phyloP scores from a whole-genome alignment of 371 early-diverging fungal species.

The Mortierella sp. region DNA sequence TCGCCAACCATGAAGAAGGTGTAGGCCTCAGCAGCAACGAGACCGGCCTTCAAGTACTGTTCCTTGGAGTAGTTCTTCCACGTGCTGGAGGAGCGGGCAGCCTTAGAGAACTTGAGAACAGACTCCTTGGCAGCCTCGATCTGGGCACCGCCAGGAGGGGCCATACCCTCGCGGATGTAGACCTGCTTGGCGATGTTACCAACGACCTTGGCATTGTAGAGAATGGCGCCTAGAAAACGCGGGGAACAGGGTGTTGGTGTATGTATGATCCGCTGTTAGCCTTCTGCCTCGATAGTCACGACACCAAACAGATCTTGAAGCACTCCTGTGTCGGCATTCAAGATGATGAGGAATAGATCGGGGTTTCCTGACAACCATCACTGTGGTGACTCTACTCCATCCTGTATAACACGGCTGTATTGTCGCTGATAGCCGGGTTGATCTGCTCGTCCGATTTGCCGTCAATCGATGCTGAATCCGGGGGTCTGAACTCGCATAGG shows the following conservation, averaged over 20 bases:
- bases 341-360: no score
- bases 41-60: slow-evolving; percentile 59
- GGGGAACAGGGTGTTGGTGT: no score
- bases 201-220: slow-evolving; percentile 73
- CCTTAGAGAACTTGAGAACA: slow-evolving; percentile 60
- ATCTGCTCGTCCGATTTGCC: slow-evolving; percentile 2
- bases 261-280: neutral
- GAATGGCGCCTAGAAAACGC: slow-evolving; percentile 36
- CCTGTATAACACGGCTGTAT: no score
- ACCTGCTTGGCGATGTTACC: slow-evolving; percentile 78
- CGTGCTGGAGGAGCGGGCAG: slow-evolving; percentile 54
- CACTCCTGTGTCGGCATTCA: neutral
- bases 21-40: slow-evolving; percentile 73
- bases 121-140: slow-evolving; percentile 65
- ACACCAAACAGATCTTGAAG: neutral
- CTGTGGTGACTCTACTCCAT: no score
- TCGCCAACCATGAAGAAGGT: slow-evolving; percentile 80
- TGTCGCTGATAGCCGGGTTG: no score
- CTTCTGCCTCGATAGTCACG: neutral
- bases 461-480: neutral
- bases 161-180: slow-evolving; percentile 75
- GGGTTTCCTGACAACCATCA: no score
- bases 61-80: slow-evolving; percentile 65
- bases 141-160: slow-evolving; percentile 70
- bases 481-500: neutral